A percentile compares a stretch with the other conserved stretches of the same genome.
These are phyloP conservation scores for Cylindrodendrum hubeiense DNA, from an alignment of 2,329 filamentous ascomycete species.

Conservation along the genomic window DNA sequence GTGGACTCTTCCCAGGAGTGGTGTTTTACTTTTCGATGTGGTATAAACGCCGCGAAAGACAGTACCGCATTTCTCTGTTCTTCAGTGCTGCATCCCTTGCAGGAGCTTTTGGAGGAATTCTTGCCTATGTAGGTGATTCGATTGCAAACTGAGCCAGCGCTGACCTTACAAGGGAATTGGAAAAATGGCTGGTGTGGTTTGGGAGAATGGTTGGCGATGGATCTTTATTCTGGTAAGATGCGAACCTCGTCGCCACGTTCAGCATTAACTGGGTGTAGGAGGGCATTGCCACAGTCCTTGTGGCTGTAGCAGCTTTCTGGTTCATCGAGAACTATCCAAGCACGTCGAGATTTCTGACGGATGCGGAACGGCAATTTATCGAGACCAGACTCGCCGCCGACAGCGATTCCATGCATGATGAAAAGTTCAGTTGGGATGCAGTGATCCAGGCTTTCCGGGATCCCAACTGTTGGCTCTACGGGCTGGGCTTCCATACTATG, in stretches of 20 bases:
- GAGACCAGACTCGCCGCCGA: conserved; percentile 74
- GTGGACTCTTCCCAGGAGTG: conserved; percentile 64
- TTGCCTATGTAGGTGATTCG: conserved; percentile 60
- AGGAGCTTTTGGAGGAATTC: conserved; percentile 68
- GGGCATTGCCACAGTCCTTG: conserved; percentile 66
- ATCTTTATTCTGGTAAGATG: conserved; percentile 68
- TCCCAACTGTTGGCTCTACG: conserved; percentile 80
- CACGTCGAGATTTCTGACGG: conserved; percentile 68
- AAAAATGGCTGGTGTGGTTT: conserved; percentile 64
- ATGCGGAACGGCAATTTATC: conserved; percentile 68
- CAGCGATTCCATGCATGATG: conserved; percentile 76
- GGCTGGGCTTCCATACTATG: conserved; percentile 78
- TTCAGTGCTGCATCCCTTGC: conserved; percentile 67
- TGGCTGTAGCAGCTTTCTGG: conserved; percentile 63
- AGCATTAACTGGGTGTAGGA: conserved; percentile 51
- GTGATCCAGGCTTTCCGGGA: conserved; percentile 74
- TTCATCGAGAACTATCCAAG: conserved; percentile 77
- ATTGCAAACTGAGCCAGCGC: background rate
- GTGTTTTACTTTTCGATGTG: conserved; percentile 66
- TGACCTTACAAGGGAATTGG: conserved; percentile 60
- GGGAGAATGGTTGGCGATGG: conserved; percentile 67
- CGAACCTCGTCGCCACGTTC: accelerated
- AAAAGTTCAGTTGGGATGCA: conserved; percentile 76
- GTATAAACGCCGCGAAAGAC: conserved; percentile 67
- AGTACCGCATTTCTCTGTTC: conserved; percentile 68